Percentiles rank a stretch among this genome's conserved stretches.
These are phyloP conservation scores for Venturia oleaginea DNA, from an alignment of 2,329 filamentous ascomycete species.

Conservation along the genomic window DNA sequence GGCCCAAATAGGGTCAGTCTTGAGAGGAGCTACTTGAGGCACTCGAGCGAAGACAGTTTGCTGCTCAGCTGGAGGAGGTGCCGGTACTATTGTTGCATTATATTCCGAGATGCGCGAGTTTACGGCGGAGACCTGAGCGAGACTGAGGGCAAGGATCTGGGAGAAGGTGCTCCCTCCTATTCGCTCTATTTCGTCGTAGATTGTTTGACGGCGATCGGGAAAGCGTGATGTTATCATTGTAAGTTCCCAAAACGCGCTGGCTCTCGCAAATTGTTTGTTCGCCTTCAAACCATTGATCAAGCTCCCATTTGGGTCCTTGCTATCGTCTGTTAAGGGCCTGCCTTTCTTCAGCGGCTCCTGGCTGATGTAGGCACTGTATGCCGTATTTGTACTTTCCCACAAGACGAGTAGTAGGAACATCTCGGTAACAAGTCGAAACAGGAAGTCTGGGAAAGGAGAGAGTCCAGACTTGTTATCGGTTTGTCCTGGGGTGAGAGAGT, in stretches of 20 bases:
- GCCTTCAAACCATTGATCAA: conserved; percentile 74
- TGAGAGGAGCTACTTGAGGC: background rate
- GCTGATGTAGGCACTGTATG: conserved; percentile 73
- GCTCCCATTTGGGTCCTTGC: conserved; percentile 86
- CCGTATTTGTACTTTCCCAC: conserved; percentile 68
- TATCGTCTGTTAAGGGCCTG: conserved; percentile 73
- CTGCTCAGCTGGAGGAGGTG: conserved; percentile 7
- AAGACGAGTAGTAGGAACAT: conserved; percentile 39
- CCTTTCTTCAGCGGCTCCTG: conserved; percentile 75
- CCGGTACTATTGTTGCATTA: conserved; percentile 19
- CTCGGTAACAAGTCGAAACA: conserved; percentile 19
- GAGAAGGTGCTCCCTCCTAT: conserved; percentile 72
- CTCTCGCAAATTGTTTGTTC: conserved; percentile 56
- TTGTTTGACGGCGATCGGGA: conserved; percentile 64
- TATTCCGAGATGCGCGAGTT: conserved; percentile 50
- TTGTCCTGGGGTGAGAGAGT: conserved; percentile 7
- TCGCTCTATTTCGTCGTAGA: conserved; percentile 82
- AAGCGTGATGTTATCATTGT: conserved; percentile 69
- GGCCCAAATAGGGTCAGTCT: background rate
- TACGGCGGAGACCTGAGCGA: conserved; percentile 60
- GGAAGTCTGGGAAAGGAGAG: conserved; percentile 8
- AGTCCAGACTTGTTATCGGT: background rate
- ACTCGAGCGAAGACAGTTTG: background rate
- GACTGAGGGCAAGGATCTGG: conserved; percentile 62
- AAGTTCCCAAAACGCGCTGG: conserved; percentile 88